phyloP scores from a whole-genome alignment of 805 yeast species.

The Candida arabinofermentans region DNA sequence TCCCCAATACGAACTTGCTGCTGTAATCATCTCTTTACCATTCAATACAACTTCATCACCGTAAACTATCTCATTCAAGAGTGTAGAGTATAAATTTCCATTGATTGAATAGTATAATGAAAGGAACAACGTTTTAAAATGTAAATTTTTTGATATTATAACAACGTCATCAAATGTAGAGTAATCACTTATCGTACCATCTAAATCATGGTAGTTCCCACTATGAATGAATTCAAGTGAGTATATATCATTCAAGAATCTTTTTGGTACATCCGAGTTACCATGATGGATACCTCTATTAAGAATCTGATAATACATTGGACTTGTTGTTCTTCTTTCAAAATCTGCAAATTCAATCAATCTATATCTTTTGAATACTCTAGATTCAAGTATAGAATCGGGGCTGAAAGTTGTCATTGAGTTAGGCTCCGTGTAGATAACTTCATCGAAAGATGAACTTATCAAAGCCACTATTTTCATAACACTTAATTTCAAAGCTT shows the following conservation, averaged over 20 bases:
- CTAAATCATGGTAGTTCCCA: constrained; percentile 52
- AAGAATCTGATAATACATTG: constrained; percentile 58
- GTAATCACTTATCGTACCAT: constrained; percentile 57
- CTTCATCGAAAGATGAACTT: constrained; percentile 47
- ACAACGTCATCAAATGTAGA: constrained; percentile 66
- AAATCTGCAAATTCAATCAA: constrained; percentile 70
- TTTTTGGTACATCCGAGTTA: constrained; percentile 22
- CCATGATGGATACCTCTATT: constrained; percentile 43
- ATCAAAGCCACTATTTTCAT: constrained; percentile 30
- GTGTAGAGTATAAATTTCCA: constrained; percentile 50
- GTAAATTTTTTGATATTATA: constrained; percentile 48
- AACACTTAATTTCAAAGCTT: constrained; percentile 21
- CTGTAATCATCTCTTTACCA: constrained; percentile 66
- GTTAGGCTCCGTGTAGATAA: constrained; percentile 64
- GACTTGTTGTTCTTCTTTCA: constrained; percentile 73
- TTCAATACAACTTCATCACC: constrained; percentile 38
- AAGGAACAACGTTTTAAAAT: constrained; percentile 49
- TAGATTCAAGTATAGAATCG: constrained; percentile 46
- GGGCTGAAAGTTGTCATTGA: constrained; percentile 60
- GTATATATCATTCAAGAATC: constrained; percentile 10
- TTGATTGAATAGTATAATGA: constrained; percentile 58
- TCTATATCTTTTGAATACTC: constrained; percentile 47
- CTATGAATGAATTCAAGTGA: not conserved
- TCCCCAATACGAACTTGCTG: constrained; percentile 48
- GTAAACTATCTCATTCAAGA: constrained; percentile 50